Base-by-base conservation (phyloP, 129 eudicot species). In the Gnaphalium uliginosum region DNA sequence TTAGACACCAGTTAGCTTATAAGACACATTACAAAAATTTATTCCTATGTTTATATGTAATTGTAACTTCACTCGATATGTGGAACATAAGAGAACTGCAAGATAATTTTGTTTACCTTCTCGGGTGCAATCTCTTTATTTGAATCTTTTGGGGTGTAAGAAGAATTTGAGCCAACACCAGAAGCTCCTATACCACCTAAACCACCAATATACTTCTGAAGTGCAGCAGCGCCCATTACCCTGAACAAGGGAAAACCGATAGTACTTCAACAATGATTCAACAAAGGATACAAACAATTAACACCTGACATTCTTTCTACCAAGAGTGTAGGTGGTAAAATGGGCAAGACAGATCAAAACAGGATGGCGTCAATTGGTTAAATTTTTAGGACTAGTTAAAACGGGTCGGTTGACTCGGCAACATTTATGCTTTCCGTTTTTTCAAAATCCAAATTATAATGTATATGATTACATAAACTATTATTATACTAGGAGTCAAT, bases 91-190 rank as follows among this genome's bases (percentile, higher is more conserved):
- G 33, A 76, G 8, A 63, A 25, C 15, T 23, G 1, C 48, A 46
- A 64, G 68, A 59, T 11, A 46, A 46, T 46, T 11, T 46, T 46
- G 23, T 59, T 57, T 79, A 94, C 98, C 93, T 94, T 94, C 72
- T 90, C 98, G 10, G 98, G 98, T 76, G 82, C 72, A 43, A 94
- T 82, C 81, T 94, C 98, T 86, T 90, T 94, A 73, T 81, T 94
- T 85, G 81, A 68, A n/a, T 94, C 98, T 78, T 94, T 94, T 33
- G 97, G 86, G 68, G 97, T 53, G 78, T 94, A 90, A 3, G 98
- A 87, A 73, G 98, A 87, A 79, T 90, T 90, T 46, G 98, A 90
- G 25, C 97, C 97, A 64, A 90, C 98, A 82, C 98, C 97, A 29
- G 98, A 83, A 73, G 91, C 64, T 78, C 98, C 98, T 22, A 90